Evolutionary conservation across 345 rosid genomes (phyloP).

Genomic region (Eucalyptus marginata): DNA sequence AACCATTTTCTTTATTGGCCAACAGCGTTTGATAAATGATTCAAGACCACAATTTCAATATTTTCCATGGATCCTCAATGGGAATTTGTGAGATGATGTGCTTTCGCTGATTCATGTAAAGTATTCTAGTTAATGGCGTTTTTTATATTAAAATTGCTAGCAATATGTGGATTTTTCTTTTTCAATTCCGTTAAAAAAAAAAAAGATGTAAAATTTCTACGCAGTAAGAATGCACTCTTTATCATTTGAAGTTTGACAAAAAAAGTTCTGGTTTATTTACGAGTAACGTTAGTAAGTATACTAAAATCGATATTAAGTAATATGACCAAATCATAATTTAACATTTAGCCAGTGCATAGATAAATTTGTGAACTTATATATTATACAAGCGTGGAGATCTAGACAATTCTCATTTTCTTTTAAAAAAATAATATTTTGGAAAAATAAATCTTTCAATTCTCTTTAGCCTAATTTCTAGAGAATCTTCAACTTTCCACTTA

Average conservation of each 20-base stretch:
- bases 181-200: background rate
- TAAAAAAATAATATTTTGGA: too few species aligned
- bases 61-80: background rate
- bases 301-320: background rate
- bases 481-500: background rate
- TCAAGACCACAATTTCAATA: background rate
- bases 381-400: background rate
- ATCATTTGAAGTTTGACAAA: background rate
- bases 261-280: too few species aligned
- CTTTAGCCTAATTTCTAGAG: background rate
- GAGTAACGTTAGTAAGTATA: background rate
- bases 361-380: too few species aligned
- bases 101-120: background rate
- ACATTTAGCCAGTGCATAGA: too few species aligned
- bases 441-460: background rate
- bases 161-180: background rate
- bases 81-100: background rate
- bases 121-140: background rate
- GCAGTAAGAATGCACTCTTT: background rate
- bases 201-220: background rate
- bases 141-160: background rate
- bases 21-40: background rate
- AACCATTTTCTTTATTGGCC: background rate
- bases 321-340: background rate
- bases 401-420: background rate